Evolutionary conservation across 2,329 filamentous ascomycete species (phyloP), one percentile per base, ranked within the genome.

Genomic region (Aphanoascus verrucosus): DNA sequence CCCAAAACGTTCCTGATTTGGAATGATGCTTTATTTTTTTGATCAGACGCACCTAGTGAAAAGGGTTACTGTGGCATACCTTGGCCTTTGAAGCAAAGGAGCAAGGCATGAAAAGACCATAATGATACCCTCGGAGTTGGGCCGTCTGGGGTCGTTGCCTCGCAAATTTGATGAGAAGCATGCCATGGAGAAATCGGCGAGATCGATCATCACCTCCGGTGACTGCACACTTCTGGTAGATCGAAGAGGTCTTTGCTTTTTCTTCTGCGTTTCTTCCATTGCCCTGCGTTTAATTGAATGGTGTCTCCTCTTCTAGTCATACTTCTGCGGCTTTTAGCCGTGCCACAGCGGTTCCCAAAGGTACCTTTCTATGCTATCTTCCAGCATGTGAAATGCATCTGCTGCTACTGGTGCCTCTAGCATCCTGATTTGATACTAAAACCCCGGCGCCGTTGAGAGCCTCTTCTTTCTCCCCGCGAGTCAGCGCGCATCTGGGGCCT

Each of bases 401-500:
- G 32, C 31, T 23, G 31, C 37, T 46, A 15, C 34, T 38, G 14
- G n/a, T 14, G 9, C 11, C 6, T 47, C 44, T 35, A 35, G 31
- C 19, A 8, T 46, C 42, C 34, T 46, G 50, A 46, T 52, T 45
- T 52, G 50, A 46, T 46, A 31, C 2, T 28, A 5, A 52, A 46
- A 42, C 50, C 50, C 28, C 34, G 34, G 14, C 42, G 34, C 42
- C 40, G 41, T 45, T 46, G 31, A 46, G 50, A 52, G 42, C 41
- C 31, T 41, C 50, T 52, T 20, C 19, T 31, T 38, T 28, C 28
- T 14, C 37, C 40, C 49, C 34, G 42, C 50, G 32, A 32, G 19
- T 46, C 32, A 32, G 17, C 8, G 12, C 15, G 17, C 31, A 31
- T 52, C 41, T 19, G 28, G 31, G 12, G 20, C 31, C 5, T 9